Conservation (phyloP, 116 monocot species). For the Phalaenopsis hybrid region DNA sequence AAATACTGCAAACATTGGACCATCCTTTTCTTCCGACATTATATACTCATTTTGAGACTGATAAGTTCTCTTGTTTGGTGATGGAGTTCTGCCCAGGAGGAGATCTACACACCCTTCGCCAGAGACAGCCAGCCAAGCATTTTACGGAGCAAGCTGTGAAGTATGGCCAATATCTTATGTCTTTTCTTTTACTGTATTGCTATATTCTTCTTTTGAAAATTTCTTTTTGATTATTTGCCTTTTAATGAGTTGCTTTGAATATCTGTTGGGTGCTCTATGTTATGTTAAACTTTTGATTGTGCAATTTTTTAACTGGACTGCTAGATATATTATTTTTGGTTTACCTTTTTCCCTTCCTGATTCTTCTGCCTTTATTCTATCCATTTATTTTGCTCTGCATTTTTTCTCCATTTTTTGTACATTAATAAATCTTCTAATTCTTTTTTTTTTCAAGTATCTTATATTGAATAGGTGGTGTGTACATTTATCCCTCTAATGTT, state of each 20-base stretch:
- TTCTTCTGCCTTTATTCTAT: too few species aligned
- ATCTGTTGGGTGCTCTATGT: not conserved
- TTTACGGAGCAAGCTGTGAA: constrained; percentile 64
- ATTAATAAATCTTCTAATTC: too few species aligned
- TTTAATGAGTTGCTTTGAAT: not conserved
- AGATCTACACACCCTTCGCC: constrained; percentile 68
- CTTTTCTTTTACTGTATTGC: not conserved
- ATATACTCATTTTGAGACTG: constrained; percentile 71
- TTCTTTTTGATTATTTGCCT: not conserved
- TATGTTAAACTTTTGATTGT: not conserved
- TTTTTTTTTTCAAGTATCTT: too few species aligned
- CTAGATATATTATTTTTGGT: too few species aligned
- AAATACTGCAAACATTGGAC: constrained; percentile 63
- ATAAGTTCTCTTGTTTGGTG: constrained; percentile 71
- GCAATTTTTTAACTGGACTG: not conserved
- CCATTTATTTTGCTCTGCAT: too few species aligned
- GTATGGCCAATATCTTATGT: constrained; percentile 19
- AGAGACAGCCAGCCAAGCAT: constrained; percentile 58
- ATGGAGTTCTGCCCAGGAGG: constrained; percentile 84
- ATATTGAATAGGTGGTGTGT: too few species aligned
- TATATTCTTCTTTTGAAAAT: not conserved
- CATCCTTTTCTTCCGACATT: constrained; percentile 77
- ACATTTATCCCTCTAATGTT: too few species aligned
- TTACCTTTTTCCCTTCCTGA: too few species aligned
- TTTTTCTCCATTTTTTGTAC: too few species aligned